Percentiles rank a stretch among this genome's conserved stretches.
Evolutionary conservation across 2,329 filamentous ascomycete species (phyloP).

Genomic region (Penicillium sclerotigenum): DNA sequence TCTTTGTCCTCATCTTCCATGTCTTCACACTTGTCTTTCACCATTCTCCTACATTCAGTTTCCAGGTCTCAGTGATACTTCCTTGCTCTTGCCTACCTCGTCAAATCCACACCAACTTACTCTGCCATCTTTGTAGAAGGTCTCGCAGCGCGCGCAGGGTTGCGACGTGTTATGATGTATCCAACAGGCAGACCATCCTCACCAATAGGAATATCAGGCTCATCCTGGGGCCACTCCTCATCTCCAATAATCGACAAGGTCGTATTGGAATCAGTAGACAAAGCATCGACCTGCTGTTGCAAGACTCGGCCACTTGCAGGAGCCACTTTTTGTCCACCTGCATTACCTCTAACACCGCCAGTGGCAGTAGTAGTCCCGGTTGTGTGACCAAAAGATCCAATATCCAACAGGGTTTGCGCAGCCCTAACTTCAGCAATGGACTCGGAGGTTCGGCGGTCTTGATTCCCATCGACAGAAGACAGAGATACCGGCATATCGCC

Average conservation of each 20-base stretch:
- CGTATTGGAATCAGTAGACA: not conserved
- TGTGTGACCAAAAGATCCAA: not conserved
- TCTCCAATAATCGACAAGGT: not conserved
- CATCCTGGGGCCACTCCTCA: not conserved
- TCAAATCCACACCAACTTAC: not conserved
- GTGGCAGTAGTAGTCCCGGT: too few relatives aligned
- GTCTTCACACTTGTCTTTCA: not conserved
- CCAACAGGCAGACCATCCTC: conserved; percentile 2
- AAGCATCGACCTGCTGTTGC: not conserved
- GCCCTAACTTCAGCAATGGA: not conserved
- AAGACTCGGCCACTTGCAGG: not conserved
- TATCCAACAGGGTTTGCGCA: not conserved
- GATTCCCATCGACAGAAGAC: not conserved
- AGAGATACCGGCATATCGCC: not conserved
- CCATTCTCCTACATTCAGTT: not conserved
- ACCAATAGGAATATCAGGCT: not conserved
- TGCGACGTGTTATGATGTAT: conserved; percentile 7
- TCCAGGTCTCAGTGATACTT: not conserved
- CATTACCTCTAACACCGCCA: not conserved
- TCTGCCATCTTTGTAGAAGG: conserved; percentile 7
- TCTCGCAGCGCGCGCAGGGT: conserved; percentile 13
- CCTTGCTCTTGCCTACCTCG: not conserved
- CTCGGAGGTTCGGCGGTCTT: not conserved
- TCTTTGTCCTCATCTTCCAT: not conserved
- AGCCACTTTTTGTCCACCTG: not conserved